Percentiles rank a stretch among this genome's conserved stretches.
phyloP scores from a whole-genome alignment of 208 protist species.

The Acanthamoeba rhysodes region DNA sequence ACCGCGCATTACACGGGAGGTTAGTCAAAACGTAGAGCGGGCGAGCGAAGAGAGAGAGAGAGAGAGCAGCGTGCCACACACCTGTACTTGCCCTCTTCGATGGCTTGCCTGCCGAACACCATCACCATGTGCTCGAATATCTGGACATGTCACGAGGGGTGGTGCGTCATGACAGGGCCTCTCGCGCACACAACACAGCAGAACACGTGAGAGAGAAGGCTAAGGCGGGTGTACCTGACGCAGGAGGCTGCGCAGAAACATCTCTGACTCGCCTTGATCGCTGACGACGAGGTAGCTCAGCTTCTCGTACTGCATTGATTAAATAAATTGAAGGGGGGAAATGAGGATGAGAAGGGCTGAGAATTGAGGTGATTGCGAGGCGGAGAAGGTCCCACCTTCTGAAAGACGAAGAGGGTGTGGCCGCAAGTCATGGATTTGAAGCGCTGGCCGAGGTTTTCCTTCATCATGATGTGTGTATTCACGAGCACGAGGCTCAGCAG shows the following conservation, averaged over 20 bases:
- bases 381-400: background rate
- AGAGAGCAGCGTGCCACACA: background rate
- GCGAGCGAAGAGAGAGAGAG: background rate
- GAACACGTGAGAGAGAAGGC: background rate
- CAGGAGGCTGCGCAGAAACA: slow-evolving; percentile 53
- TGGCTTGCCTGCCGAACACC: slow-evolving; percentile 48
- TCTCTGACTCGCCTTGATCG: slow-evolving; percentile 73
- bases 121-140: slow-evolving; percentile 71
- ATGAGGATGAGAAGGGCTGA: background rate
- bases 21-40: background rate
- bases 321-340: background rate
- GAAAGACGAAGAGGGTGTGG: slow-evolving; percentile 29
- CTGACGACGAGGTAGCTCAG: slow-evolving; percentile 49
- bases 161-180: background rate
- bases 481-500: slow-evolving; percentile 40
- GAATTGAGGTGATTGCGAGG: background rate
- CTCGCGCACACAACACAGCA: background rate
- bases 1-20: background rate
- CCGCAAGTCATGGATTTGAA: slow-evolving; percentile 68
- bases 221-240: background rate
- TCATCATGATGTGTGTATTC: slow-evolving; percentile 61
- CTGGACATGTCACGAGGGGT: background rate
- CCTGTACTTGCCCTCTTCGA: slow-evolving; percentile 54
- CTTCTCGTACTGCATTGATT: slow-evolving; percentile 26
- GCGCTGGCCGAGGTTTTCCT: slow-evolving; percentile 47